Evolutionary conservation across 2,329 filamentous ascomycete species (phyloP).

Genomic region (Aspergillus pseudoterreus): DNA sequence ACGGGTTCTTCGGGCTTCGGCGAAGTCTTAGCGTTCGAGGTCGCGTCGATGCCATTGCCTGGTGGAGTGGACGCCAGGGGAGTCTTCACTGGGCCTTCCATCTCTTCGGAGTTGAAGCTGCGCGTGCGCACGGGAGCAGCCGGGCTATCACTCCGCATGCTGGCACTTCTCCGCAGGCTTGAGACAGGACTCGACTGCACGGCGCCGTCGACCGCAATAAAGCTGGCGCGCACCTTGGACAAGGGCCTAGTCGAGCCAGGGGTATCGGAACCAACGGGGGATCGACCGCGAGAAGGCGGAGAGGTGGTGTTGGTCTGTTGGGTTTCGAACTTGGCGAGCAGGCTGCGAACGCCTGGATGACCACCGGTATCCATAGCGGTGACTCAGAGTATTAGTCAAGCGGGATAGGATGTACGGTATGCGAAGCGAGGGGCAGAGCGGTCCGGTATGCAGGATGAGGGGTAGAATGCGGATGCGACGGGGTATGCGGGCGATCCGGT

Average conservation of each 20-base stretch:
- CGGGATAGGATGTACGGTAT: background rate
- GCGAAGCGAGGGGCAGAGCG: background rate
- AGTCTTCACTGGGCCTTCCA: constrained; percentile 28
- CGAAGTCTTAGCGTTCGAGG: constrained; percentile 13
- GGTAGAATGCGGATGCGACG: background rate
- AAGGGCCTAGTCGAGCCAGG: constrained; percentile 54
- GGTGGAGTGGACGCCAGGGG: constrained; percentile 25
- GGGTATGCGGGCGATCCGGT: background rate
- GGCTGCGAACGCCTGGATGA: constrained; percentile 61
- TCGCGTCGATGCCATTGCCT: constrained; percentile 19
- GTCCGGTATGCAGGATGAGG: background rate
- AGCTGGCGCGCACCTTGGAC: constrained; percentile 71
- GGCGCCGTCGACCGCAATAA: constrained; percentile 64
- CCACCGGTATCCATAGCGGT: constrained; percentile 19
- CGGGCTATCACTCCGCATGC: constrained; percentile 31
- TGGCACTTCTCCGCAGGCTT: constrained; percentile 38
- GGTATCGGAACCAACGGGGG: constrained; percentile 51
- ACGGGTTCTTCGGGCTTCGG: background rate
- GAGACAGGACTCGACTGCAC: constrained; percentile 40
- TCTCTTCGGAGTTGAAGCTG: constrained; percentile 28
- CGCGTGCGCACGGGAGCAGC: constrained; percentile 25
- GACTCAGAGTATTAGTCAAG: background rate
- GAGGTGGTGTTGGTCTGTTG: constrained; percentile 57
- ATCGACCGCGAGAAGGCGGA: constrained; percentile 67
- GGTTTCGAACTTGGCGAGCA: constrained; percentile 78